These are phyloP conservation scores for Alternaria triticimaculans DNA, from an alignment of 2,329 filamentous ascomycete genomes.

Conservation along the genomic window DNA sequence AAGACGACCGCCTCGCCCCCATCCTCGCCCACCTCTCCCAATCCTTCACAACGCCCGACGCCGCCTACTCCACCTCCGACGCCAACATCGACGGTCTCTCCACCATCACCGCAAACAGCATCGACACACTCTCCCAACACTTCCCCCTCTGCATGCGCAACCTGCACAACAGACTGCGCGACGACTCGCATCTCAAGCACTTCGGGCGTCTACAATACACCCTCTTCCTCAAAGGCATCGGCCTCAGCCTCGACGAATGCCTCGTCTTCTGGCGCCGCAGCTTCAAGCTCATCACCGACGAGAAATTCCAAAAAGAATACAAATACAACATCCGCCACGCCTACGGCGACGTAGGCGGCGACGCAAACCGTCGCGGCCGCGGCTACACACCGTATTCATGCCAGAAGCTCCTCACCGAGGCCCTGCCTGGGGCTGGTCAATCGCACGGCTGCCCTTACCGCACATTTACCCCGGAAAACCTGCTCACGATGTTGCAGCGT, in stretches of 20 bases:
- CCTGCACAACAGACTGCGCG: slow-evolving; percentile 82
- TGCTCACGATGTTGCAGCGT: slow-evolving; percentile 75
- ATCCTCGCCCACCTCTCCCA: slow-evolving; percentile 86
- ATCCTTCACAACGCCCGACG: slow-evolving; percentile 92
- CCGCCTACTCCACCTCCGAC: slow-evolving; percentile 73
- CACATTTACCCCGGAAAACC: slow-evolving; percentile 88
- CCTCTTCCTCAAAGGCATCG: slow-evolving; percentile 95
- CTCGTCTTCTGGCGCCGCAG: slow-evolving; percentile 87
- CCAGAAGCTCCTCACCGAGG: slow-evolving; percentile 92
- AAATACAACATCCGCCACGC: slow-evolving; percentile 94
- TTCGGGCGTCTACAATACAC: slow-evolving; percentile 93
- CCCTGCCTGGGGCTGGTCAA: slow-evolving; percentile 84
- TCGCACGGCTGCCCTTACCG: slow-evolving; percentile 96
- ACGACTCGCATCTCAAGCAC: slow-evolving; percentile 91
- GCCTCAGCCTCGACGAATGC: slow-evolving; percentile 88
- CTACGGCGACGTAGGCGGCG: slow-evolving; percentile 95
- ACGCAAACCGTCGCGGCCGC: slow-evolving; percentile 82
- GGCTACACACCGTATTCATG: slow-evolving; percentile 93
- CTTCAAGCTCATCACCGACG: slow-evolving; percentile 88
- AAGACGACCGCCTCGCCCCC: slow-evolving; percentile 87
- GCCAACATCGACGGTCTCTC: slow-evolving; percentile 80
- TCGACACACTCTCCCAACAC: slow-evolving; percentile 77
- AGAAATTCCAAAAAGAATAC: slow-evolving; percentile 97
- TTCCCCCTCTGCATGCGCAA: slow-evolving; percentile 96
- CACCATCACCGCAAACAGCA: slow-evolving; percentile 62